phyloP scores from a whole-genome alignment of 768 basidiomycete species.

The Termitomyces bulborhizus region DNA sequence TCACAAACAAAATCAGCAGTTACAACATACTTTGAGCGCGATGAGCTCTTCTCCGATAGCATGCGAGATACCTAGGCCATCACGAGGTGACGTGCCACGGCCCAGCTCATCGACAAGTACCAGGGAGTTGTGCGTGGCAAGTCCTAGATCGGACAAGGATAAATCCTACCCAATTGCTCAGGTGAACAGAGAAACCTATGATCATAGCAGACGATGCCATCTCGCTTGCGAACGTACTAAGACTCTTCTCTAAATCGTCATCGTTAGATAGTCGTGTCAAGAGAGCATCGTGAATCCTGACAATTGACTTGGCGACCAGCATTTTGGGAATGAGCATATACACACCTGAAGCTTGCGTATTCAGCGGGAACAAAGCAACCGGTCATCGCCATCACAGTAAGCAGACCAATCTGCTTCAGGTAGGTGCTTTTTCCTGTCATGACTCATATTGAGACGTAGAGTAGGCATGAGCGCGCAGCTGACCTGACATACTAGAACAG shows the following conservation, averaged over 20 bases:
- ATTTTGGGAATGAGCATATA: neutral
- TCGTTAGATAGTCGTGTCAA: constrained; percentile 90
- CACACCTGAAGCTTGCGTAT: constrained; percentile 82
- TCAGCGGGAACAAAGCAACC: constrained; percentile 92
- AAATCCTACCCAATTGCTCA: neutral
- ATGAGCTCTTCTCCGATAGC: constrained; percentile 80
- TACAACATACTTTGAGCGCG: constrained; percentile 49
- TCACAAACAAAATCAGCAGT: neutral
- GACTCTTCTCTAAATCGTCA: constrained; percentile 80
- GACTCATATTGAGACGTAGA: neutral
- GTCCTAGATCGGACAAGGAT: constrained; percentile 32
- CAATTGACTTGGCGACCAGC: neutral
- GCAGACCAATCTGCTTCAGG: constrained; percentile 77
- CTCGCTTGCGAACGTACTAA: constrained; percentile 95
- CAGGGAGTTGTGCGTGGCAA: constrained; percentile 66
- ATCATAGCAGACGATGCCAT: constrained; percentile 94
- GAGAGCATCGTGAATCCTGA: constrained; percentile 75
- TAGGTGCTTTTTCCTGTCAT: constrained; percentile 85
- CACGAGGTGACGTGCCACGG: constrained; percentile 81
- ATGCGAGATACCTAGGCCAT: constrained; percentile 77
- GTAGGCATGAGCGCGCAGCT: neutral
- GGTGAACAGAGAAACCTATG: constrained; percentile 40
- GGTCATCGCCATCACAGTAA: constrained; percentile 83
- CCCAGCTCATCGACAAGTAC: constrained; percentile 92
- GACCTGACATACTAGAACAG: constrained; percentile 38